phyloP scores from a whole-genome alignment of 805 yeast genomes.

The Ogataea degrootiae region DNA sequence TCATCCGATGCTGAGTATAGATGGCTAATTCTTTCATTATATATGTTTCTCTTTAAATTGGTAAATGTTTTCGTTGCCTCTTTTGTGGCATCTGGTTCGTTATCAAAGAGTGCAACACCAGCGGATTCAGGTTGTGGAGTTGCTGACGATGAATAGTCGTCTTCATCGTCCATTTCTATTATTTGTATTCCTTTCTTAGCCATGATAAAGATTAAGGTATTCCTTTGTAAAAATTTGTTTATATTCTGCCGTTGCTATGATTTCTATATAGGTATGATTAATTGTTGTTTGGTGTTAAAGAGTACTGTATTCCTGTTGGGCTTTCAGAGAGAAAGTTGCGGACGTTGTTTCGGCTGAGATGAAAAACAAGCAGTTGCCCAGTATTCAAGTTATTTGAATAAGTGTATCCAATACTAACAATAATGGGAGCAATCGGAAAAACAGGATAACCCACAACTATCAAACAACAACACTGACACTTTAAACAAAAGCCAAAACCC shows the following conservation, averaged over 20 bases:
- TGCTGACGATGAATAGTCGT: conserved; percentile 10
- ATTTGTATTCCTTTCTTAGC: background rate
- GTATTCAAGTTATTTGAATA: no score
- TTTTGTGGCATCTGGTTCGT: conserved; percentile 52
- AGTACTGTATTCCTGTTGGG: no score
- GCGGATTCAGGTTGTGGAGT: conserved; percentile 16
- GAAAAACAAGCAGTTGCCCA: no score
- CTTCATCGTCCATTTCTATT: background rate
- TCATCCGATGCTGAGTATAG: conserved; percentile 63
- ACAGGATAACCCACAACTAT: no score
- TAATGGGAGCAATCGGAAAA: no score
- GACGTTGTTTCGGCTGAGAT: no score
- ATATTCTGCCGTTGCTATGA: background rate
- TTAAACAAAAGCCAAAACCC: no score
- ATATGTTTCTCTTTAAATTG: conserved; percentile 54
- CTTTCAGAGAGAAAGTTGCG: no score
- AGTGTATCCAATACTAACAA: no score
- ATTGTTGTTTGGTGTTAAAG: no score
- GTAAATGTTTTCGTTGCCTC: conserved; percentile 64
- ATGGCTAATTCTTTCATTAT: conserved; percentile 59
- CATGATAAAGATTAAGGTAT: background rate
- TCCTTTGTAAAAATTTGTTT: no score
- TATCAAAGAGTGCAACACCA: conserved; percentile 26
- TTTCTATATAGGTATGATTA: background rate
- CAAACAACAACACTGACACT: no score